Evolutionary conservation across 2,329 filamentous ascomycete species (phyloP), one percentile per base, ranked within the genome.

Genomic region (Microcera coccophila): DNA sequence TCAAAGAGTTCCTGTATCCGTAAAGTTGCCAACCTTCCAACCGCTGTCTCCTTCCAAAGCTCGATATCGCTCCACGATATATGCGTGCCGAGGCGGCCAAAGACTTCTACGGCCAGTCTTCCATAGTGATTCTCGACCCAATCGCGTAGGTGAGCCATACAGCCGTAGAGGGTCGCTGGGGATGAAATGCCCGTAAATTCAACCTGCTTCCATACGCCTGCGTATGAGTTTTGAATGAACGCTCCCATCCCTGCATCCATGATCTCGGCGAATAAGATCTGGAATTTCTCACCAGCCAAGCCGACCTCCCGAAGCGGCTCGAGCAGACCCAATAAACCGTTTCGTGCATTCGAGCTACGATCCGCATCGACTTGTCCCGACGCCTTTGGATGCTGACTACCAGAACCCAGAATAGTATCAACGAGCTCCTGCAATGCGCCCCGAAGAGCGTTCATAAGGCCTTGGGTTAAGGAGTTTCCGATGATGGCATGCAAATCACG

Each of bases 1-100:
- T 90, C 85, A 56, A 90, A 91, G 9, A 93, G 70, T 57, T 89
- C 82, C 7, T 76, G 72, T 35, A 85, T 86, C 33, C 87, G 77
- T 36, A 86, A 70, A 15, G 78, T 75, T 3, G 85, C 86, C 14
- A 91, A 73, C 34, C 83, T 77, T 3, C 78, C 78, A 34, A 87
- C 64, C 14, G 83, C 84, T 54, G 85, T 82, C 31, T 85, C 79
- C 58, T 84, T 84, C 78, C 84, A 89, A 48, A 79, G 79, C 50
- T 82, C 76, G 32, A 85, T 71, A 46, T 87, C 75, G 14, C 67
- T 63, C 64, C 75, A 73, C 5, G 73, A 70, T 19, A 82, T 62
- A 26, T 67, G 59, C 15, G 62, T 64, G 4, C 65, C 70, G 9
- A 78, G 63, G 15, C 66, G 67, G 43, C 66, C 69, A 44, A 85